Conservation (phyloP, 2,329 filamentous ascomycete genomes). For the Fusarium chlamydosporum region DNA sequence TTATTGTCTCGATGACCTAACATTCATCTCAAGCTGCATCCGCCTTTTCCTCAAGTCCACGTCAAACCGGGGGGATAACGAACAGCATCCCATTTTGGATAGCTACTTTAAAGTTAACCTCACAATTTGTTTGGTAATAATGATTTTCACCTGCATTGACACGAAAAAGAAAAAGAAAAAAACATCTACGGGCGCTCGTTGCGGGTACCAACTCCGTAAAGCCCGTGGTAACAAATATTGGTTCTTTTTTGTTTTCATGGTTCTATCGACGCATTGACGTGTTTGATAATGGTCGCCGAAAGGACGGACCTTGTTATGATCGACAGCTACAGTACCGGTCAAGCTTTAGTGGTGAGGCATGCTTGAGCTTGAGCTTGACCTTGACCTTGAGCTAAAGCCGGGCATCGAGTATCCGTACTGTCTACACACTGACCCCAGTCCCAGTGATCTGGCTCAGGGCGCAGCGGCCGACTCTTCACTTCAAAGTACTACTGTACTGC, state of each 20-base stretch:
- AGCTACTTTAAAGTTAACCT: no score
- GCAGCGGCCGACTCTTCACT: conserved; percentile 34
- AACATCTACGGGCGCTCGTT: not conserved
- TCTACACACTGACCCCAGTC: conserved; percentile 11
- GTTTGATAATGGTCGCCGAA: conserved; percentile 7
- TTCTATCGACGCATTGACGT: conserved; percentile 1
- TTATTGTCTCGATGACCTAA: conserved; percentile 15
- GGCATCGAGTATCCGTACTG: not conserved
- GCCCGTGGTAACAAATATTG: conserved; percentile 4
- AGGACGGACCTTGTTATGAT: conserved; percentile 24
- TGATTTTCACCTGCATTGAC: no score
- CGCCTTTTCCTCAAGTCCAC: not conserved
- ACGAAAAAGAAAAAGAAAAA: no score
- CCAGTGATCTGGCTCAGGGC: conserved; percentile 46
- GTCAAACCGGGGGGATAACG: not conserved
- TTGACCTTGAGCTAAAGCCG: conserved; percentile 13
- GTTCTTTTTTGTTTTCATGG: not conserved
- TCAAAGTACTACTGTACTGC: not conserved
- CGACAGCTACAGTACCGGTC: conserved; percentile 25
- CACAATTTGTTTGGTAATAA: no score
- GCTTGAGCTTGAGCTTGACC: conserved; percentile 25
- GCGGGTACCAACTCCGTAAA: conserved; percentile 20
- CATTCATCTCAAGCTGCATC: conserved; percentile 7
- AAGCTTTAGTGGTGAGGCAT: conserved; percentile 7
- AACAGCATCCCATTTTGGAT: conserved; percentile 11